Percentiles rank a stretch among this genome's conserved stretches.
phyloP scores from a whole-genome alignment of 768 basidiomycete species.

The Lactarius evosmus region DNA sequence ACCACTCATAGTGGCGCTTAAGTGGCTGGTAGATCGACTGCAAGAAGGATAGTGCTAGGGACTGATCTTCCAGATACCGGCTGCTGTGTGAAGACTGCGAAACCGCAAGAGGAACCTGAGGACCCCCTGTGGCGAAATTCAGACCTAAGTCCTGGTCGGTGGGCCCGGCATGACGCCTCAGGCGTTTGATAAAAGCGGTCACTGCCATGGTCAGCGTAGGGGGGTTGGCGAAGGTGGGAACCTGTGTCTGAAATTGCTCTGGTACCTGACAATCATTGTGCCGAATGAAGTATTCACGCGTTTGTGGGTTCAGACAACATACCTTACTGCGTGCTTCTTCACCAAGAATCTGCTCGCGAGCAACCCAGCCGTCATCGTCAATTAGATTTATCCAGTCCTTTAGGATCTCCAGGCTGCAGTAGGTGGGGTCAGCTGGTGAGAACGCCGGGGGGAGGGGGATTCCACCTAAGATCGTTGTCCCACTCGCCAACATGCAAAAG shows the following conservation, averaged over 20 bases:
- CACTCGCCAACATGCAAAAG: constrained; percentile 85
- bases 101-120: constrained; percentile 50
- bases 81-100: constrained; percentile 24
- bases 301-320: constrained; percentile 11
- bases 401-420: constrained; percentile 75
- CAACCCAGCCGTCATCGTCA: constrained; percentile 95
- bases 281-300: not conserved
- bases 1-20: constrained; percentile 94
- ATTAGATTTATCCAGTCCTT: constrained; percentile 88
- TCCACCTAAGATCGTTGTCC: constrained; percentile 83
- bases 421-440: not conserved
- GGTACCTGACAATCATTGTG: constrained; percentile 58
- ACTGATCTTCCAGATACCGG: constrained; percentile 54
- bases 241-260: constrained; percentile 85
- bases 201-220: constrained; percentile 94
- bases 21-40: constrained; percentile 78
- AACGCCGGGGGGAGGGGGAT: not conserved
- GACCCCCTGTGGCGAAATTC: constrained; percentile 49
- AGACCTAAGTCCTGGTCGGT: constrained; percentile 65
- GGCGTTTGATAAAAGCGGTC: constrained; percentile 80
- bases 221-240: constrained; percentile 92
- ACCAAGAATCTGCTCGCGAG: constrained; percentile 92
- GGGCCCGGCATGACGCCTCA: constrained; percentile 49
- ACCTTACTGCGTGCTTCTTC: constrained; percentile 96
- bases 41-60: constrained; percentile 64